Conservation (phyloP, 768 basidiomycete genomes). For the Auricularia cornea region DNA sequence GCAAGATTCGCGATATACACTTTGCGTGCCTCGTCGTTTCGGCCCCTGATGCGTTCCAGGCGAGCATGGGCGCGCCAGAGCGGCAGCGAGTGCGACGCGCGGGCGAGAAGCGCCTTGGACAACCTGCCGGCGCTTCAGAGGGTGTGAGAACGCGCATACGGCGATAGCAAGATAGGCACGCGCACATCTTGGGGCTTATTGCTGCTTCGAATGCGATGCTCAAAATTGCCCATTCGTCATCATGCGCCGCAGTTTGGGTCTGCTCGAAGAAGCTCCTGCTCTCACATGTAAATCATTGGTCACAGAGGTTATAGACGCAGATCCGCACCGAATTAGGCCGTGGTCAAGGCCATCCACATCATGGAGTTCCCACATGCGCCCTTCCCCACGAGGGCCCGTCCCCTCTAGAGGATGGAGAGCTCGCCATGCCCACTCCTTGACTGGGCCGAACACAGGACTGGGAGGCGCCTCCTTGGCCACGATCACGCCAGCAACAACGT, state of each 20-base stretch:
- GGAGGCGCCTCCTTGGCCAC: slow-evolving; percentile 62
- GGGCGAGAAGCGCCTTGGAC: slow-evolving; percentile 56
- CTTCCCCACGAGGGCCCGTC: slow-evolving; percentile 31
- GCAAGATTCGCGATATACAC: slow-evolving; percentile 48
- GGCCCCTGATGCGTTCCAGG: slow-evolving; percentile 59
- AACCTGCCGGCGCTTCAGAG: slow-evolving; percentile 52
- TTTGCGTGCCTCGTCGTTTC: slow-evolving; percentile 62
- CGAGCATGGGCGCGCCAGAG: slow-evolving; percentile 75
- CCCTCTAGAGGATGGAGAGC: slow-evolving; percentile 50
- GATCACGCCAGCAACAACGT: slow-evolving; percentile 56
- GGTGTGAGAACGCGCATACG: not conserved
- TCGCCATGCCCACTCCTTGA: slow-evolving; percentile 56
- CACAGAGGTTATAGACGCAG: too few species aligned
- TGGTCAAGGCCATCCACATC: slow-evolving; percentile 47
- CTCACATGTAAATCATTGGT: too few species aligned
- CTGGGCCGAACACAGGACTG: slow-evolving; percentile 51
- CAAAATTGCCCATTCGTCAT: slow-evolving; percentile 53
- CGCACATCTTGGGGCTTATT: slow-evolving; percentile 48
- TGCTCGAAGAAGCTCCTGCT: slow-evolving; percentile 48
- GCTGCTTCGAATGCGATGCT: slow-evolving; percentile 62
- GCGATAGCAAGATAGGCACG: slow-evolving; percentile 1
- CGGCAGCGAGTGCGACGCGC: slow-evolving; percentile 43
- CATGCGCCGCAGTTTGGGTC: slow-evolving; percentile 40
- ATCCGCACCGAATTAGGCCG: slow-evolving; percentile 30
- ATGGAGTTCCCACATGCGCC: slow-evolving; percentile 33